Evolutionary conservation across 2,329 filamentous ascomycete species (phyloP).

Genomic region (Sclerotinia spermophila): DNA sequence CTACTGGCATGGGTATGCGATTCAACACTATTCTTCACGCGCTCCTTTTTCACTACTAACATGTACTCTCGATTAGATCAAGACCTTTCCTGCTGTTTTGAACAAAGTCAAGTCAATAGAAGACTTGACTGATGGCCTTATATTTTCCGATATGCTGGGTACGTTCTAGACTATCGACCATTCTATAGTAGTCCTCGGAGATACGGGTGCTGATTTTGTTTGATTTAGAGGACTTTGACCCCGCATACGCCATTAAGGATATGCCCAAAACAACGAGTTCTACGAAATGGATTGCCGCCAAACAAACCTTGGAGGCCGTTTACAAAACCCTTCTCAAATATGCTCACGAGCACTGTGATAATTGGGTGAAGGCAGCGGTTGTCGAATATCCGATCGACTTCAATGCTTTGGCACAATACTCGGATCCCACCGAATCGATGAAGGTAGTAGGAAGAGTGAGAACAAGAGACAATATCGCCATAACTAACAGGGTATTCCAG

Average conservation of each 20-base stretch:
- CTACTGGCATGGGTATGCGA: conserved; percentile 52
- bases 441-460: conserved; percentile 42
- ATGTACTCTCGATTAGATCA: conserved; percentile 31
- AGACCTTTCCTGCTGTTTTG: conserved; percentile 35
- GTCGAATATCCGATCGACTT: conserved; percentile 51
- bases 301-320: conserved; percentile 48
- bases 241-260: conserved; percentile 52
- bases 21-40: conserved; percentile 22
- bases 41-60: conserved; percentile 1
- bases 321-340: conserved; percentile 54
- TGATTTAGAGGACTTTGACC: conserved; percentile 51
- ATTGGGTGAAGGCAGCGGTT: conserved; percentile 48
- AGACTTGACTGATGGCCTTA: conserved; percentile 38
- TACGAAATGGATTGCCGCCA: conserved; percentile 41
- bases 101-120: conserved; percentile 32
- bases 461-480: background rate
- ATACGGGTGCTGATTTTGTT: conserved; percentile 34
- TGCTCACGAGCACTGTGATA: conserved; percentile 48
- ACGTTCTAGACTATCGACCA: conserved; percentile 29
- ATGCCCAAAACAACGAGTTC: conserved; percentile 44
- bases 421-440: conserved; percentile 51
- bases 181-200: conserved; percentile 39
- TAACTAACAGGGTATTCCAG: conserved; percentile 40
- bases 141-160: conserved; percentile 38
- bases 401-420: conserved; percentile 55